Evolutionary conservation across 495 filamentous ascomycete species (phyloP), one percentile per base, ranked within the genome.

Genomic region (Cetradonia linearis): DNA sequence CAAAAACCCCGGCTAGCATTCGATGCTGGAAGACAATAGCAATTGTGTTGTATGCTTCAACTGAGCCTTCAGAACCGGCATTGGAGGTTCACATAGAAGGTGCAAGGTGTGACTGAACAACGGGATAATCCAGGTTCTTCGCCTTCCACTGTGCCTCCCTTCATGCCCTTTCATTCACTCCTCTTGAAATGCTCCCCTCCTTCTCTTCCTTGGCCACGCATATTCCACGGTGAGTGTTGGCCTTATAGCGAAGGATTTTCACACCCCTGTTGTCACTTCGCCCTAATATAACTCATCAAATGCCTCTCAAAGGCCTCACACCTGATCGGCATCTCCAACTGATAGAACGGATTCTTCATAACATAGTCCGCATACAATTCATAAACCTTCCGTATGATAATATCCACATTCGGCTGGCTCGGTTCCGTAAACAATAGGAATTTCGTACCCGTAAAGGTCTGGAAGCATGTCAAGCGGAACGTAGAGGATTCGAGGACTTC

Each of bases 271-370:
- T 54, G 9, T 67, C 62, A 78, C 27, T 70, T 73, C 5, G 80
- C 79, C 67, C 84, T 78, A 42, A 92, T 79, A 68, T 87, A 88
- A 55, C 78, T 84, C 66, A 77, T 79, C 67, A 98, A 72, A 73
- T 86, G 85, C 68, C 93, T 77, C 67, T 98, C 93, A 73, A 95
- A 98, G 57, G 86, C 85, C 72, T 97, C 93, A 73, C 91, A 95
- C 62, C 93, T 77, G 44, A 98, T 83, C 55, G 93, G 93, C 93
- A 97, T 98, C 77, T 98, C 93, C 33, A 92, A 77, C 70, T 91
- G 88, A 73, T 97, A 97, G 69, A 98, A 98, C 11, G 94, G 94
- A 73, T 97, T 98, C 78, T 97, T 97, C 90, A 95, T 96, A 66
- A 97, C 93, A 72, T 87, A 96, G 73, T 98, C 94, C 36, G 88